Evolutionary conservation across 2,329 filamentous ascomycete genomes (phyloP).

Genomic region (Talaromyces sp.): DNA sequence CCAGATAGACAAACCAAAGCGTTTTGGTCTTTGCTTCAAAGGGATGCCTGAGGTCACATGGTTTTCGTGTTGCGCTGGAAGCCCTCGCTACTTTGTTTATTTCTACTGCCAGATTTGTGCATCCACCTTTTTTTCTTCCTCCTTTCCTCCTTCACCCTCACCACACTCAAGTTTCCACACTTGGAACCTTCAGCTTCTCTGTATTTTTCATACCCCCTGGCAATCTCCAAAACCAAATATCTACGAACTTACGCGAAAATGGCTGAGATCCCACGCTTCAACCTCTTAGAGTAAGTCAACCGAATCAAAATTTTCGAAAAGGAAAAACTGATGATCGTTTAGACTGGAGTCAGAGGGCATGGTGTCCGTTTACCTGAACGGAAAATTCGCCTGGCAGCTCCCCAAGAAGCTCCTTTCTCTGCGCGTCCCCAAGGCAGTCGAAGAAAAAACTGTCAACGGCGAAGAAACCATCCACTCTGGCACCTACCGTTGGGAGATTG

Average conservation of each 20-base stretch:
- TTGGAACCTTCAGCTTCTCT: neutral
- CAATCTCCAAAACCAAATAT: too few species aligned
- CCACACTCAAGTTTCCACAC: too few species aligned
- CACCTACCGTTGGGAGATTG: slow-evolving; percentile 9
- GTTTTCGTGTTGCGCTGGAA: neutral
- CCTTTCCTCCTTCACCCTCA: neutral
- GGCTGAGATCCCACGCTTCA: neutral
- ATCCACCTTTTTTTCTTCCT: neutral
- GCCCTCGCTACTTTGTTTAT: neutral
- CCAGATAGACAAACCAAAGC: neutral
- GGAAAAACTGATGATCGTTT: neutral
- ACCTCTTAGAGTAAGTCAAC: neutral
- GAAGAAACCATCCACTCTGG: neutral
- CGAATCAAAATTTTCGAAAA: neutral
- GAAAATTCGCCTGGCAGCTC: slow-evolving; percentile 12
- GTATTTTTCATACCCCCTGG: too few species aligned
- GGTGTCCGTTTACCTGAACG: slow-evolving; percentile 12
- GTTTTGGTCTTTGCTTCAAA: neutral
- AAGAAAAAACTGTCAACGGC: neutral
- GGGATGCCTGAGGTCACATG: neutral
- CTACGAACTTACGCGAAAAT: neutral
- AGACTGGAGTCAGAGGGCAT: slow-evolving; percentile 15
- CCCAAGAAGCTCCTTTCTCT: slow-evolving; percentile 5
- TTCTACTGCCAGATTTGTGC: neutral
- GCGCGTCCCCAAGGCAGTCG: neutral